These are phyloP conservation scores for Tanacetum coccineum DNA, from an alignment of 129 eudicot genomes.

Conservation along the genomic window DNA sequence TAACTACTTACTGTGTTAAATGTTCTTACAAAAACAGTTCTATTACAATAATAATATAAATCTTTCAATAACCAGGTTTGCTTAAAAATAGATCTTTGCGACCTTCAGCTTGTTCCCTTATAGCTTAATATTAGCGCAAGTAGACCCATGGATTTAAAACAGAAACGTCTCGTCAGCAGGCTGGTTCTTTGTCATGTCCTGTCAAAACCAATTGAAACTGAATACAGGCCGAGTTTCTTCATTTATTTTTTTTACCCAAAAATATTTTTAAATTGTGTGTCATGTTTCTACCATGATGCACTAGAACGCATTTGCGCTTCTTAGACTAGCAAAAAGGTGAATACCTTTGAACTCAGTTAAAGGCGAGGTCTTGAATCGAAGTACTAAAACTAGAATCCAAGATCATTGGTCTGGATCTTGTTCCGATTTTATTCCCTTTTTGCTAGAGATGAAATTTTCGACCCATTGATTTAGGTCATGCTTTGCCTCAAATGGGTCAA, in stretches of 20 bases:
- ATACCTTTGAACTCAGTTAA: background rate
- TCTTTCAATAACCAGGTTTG: no score
- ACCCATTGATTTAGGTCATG: no score
- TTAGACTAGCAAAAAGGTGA: background rate
- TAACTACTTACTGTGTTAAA: no score
- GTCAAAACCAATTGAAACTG: background rate
- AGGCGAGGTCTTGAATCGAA: slow-evolving; percentile 3
- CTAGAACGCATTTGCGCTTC: background rate
- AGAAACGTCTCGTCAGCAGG: background rate
- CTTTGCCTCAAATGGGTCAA: no score
- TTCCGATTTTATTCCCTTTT: background rate
- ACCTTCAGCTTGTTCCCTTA: no score
- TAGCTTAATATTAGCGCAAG: no score
- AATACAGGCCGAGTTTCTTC: background rate
- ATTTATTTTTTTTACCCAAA: background rate
- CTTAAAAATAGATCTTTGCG: no score
- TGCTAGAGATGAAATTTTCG: background rate
- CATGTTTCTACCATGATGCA: background rate
- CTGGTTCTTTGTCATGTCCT: background rate
- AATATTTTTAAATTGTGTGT: background rate
- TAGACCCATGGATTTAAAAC: background rate
- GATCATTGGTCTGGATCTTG: background rate
- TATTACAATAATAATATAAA: no score
- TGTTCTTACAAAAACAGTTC: no score
- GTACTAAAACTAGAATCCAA: background rate